Conservation (phyloP, 345 rosid genomes). For the Camelina hispida region DNA sequence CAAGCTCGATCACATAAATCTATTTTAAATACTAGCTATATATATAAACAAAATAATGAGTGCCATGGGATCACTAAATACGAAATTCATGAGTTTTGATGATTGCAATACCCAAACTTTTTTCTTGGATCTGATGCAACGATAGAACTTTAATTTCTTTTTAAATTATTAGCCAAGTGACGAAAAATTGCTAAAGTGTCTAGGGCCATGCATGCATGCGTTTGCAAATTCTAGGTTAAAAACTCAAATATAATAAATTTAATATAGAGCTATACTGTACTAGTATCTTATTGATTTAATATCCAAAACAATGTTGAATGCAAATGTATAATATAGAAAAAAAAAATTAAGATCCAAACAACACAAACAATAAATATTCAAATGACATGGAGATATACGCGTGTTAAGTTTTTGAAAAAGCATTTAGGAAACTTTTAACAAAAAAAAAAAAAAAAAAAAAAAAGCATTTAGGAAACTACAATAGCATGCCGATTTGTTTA, state of each 20-base stretch:
- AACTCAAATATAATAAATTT: not conserved
- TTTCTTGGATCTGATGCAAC: conserved; percentile 30
- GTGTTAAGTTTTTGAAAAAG: not conserved
- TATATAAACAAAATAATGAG: not conserved
- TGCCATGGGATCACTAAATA: conserved; percentile 30
- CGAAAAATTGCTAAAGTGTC: conserved; percentile 10
- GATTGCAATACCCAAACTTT: conserved; percentile 25
- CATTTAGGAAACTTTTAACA: not conserved
- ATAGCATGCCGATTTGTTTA: not conserved
- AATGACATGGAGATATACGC: not conserved
- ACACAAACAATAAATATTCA: conserved; percentile 7
- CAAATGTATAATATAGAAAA: conserved; percentile 12
- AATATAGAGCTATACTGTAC: not conserved
- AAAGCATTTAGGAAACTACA: not conserved
- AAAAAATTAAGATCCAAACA: not conserved
- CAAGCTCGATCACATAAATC: not conserved
- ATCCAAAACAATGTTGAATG: not conserved
- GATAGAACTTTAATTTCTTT: not conserved
- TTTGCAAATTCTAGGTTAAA: not conserved
- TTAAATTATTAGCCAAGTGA: conserved; percentile 7
- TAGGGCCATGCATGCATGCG: conserved; percentile 16
- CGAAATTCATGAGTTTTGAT: conserved; percentile 13
- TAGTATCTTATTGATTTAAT: not conserved
- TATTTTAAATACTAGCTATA: not conserved
- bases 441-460: too few species aligned